Conservation (phyloP, 805 yeast genomes). For the Candida loeiensis region DNA sequence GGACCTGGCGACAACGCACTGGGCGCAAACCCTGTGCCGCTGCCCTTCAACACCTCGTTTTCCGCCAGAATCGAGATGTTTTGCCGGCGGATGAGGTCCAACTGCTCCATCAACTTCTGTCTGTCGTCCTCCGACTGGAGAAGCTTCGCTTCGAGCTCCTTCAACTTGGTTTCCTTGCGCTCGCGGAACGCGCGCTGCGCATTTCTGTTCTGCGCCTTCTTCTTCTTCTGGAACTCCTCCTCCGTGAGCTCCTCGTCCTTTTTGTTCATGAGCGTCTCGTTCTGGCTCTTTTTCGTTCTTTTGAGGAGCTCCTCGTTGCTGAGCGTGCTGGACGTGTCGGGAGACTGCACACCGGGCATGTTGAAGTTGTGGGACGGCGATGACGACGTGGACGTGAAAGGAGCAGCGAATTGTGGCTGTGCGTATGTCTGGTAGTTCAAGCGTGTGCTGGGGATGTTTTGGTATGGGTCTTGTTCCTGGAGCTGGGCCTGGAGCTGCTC, state of each 20-base stretch:
- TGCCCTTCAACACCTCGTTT: conserved; percentile 51
- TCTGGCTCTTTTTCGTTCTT: not conserved
- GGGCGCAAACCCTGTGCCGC: conserved; percentile 11
- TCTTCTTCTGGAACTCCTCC: conserved; percentile 47
- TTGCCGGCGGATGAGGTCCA: conserved; percentile 50
- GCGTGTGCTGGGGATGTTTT: not conserved
- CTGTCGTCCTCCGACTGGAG: conserved; percentile 55
- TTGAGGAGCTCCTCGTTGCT: conserved; percentile 1
- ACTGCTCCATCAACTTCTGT: conserved; percentile 42
- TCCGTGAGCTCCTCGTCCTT: conserved; percentile 38
- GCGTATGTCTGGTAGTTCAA: not conserved
- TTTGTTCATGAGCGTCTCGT: conserved; percentile 6
- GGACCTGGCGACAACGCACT: no score
- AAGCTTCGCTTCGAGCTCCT: conserved; percentile 62
- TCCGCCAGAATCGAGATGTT: conserved; percentile 59
- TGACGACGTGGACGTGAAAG: conserved; percentile 1
- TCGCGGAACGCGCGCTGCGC: conserved; percentile 87
- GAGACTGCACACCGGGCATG: conserved; percentile 2
- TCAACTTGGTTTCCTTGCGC: conserved; percentile 68
- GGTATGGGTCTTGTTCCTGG: conserved; percentile 4
- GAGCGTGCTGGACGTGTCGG: conserved; percentile 8
- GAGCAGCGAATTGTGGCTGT: conserved; percentile 4
- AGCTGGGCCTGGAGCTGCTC: conserved; percentile 7
- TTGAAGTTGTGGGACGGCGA: conserved; percentile 4
- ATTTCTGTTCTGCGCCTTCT: conserved; percentile 79